A percentile compares a stretch with the other conserved stretches of the same genome.
Evolutionary conservation across 345 rosid species (phyloP).

Genomic region (Murraya koenigii): DNA sequence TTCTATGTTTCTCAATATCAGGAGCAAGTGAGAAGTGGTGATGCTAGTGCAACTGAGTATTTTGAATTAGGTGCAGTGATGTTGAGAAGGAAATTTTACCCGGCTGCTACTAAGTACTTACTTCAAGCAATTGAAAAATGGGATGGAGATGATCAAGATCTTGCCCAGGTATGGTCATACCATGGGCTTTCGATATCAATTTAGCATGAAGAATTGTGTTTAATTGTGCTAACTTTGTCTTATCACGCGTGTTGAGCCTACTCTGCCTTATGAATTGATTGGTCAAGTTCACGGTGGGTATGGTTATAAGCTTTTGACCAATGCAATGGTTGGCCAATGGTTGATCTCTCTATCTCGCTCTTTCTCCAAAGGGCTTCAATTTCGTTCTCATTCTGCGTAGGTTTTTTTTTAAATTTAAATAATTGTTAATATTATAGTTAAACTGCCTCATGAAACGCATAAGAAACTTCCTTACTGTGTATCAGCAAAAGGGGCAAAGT

Average conservation of each 20-base stretch:
- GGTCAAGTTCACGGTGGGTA: not conserved
- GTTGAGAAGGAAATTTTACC: conserved; percentile 87
- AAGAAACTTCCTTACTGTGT: not conserved
- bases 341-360: not conserved
- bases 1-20: conserved; percentile 22
- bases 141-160: conserved; percentile 99
- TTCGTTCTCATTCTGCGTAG: not conserved
- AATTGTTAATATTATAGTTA: not conserved
- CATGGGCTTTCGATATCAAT: conserved; percentile 4
- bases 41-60: conserved; percentile 88
- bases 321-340: not conserved
- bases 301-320: not conserved
- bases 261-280: not conserved
- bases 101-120: conserved; percentile 82
- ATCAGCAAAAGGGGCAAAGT: not conserved
- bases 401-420: too few species aligned
- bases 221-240: not conserved
- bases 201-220: not conserved
- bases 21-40: conserved; percentile 99
- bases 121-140: conserved; percentile 89
- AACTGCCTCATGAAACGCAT: not conserved
- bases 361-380: not conserved
- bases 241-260: not conserved
- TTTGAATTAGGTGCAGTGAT: conserved; percentile 97
- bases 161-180: conserved; percentile 71